Evolutionary conservation across 2,329 filamentous ascomycete genomes (phyloP).

Genomic region (Ophiostoma piceae): DNA sequence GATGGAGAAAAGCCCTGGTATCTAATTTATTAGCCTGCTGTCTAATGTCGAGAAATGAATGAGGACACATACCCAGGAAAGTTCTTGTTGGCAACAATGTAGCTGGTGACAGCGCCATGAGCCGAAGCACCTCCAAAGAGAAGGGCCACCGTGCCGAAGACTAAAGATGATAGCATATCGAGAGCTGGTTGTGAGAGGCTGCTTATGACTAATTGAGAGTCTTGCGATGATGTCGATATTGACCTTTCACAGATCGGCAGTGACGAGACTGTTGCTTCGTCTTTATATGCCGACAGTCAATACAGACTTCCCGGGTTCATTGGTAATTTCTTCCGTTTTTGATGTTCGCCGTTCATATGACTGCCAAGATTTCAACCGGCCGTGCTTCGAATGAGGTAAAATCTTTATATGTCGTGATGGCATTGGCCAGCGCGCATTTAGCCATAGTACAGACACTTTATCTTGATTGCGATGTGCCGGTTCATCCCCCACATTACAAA

Average conservation of each 20-base stretch:
- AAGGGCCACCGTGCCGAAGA: conserved; percentile 33
- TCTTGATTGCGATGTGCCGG: background rate
- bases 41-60: background rate
- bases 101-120: conserved; percentile 36
- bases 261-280: background rate
- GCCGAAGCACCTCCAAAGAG: conserved; percentile 30
- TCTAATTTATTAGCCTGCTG: background rate
- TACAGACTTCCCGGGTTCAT: background rate
- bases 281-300: background rate
- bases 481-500: background rate
- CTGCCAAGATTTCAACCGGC: background rate
- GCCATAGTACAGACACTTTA: background rate
- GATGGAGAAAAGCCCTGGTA: conserved; percentile 47
- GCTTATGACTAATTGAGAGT: background rate
- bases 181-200: background rate
- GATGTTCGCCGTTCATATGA: background rate
- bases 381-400: background rate
- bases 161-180: background rate
- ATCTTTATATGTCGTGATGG: background rate
- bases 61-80: conserved; percentile 27
- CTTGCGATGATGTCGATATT: background rate
- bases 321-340: background rate
- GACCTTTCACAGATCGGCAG: background rate
- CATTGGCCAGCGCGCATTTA: background rate
- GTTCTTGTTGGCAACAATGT: conserved; percentile 31